These are phyloP conservation scores for Diaporthe helianthi DNA, from an alignment of 2,329 filamentous ascomycete genomes.

Conservation along the genomic window DNA sequence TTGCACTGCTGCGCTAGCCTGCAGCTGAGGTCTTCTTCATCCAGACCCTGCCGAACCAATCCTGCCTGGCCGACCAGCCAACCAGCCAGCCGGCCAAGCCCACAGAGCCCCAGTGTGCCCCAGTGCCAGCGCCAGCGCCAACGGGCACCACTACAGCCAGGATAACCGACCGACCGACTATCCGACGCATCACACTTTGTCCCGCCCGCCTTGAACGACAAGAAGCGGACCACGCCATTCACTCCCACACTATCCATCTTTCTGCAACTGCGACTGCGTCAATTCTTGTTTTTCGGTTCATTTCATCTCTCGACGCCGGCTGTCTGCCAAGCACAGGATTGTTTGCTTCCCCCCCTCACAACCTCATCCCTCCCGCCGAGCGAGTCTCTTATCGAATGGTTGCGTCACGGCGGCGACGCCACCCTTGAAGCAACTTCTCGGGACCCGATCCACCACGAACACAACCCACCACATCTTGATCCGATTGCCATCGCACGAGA, in stretches of 20 bases:
- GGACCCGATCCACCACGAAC: slow-evolving; percentile 14
- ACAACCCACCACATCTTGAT: no score
- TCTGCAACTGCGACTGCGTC: slow-evolving; percentile 12
- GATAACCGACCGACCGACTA: slow-evolving; percentile 26
- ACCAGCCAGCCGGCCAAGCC: slow-evolving; percentile 22
- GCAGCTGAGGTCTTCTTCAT: slow-evolving; percentile 20
- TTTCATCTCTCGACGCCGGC: slow-evolving; percentile 7
- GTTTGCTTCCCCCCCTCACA: not conserved
- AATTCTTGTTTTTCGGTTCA: slow-evolving; percentile 2
- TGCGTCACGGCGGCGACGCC: slow-evolving; percentile 37
- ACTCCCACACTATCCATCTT: slow-evolving; percentile 12
- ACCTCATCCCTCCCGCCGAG: slow-evolving; percentile 13
- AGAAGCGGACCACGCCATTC: slow-evolving; percentile 23
- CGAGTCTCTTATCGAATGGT: slow-evolving; percentile 35
- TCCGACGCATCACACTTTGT: slow-evolving; percentile 24
- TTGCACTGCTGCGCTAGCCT: slow-evolving; percentile 12
- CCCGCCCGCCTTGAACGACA: slow-evolving; percentile 13
- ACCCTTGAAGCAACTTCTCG: slow-evolving; percentile 32
- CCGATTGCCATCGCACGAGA: not conserved
- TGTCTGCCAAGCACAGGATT: not conserved
- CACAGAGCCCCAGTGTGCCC: slow-evolving; percentile 11
- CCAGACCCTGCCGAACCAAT: slow-evolving; percentile 22
- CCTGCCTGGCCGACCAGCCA: slow-evolving; percentile 18
- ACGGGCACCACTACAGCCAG: slow-evolving; percentile 10
- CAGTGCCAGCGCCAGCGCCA: slow-evolving; percentile 24